A percentile compares a stretch with the other conserved stretches of the same genome.
phyloP scores from a whole-genome alignment of 306 rosid genomes.

The Adenanthera pavonina region DNA sequence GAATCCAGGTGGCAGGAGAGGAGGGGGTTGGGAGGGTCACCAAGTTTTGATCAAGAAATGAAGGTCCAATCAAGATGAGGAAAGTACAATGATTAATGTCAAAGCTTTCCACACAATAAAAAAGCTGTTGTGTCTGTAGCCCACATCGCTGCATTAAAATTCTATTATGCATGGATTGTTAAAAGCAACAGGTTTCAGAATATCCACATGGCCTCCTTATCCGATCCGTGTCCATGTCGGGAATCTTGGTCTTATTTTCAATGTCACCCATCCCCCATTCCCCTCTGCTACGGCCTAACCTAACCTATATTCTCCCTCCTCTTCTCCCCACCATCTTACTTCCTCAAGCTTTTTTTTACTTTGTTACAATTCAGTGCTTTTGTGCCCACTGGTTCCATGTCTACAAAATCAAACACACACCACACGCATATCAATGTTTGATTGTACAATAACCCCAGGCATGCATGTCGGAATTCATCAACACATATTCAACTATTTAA shows the following conservation, averaged over 20 bases:
- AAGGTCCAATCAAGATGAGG: neutral
- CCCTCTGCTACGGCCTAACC: neutral
- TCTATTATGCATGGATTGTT: neutral
- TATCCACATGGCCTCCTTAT: neutral
- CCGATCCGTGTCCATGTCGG: neutral
- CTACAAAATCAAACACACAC: neutral
- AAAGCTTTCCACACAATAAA: neutral
- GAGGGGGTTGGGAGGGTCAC: neutral
- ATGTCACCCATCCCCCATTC: neutral
- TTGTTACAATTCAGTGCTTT: too few relatives aligned
- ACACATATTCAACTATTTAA: too few relatives aligned
- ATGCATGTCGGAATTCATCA: too few relatives aligned
- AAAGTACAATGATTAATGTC: slow-evolving; percentile 6
- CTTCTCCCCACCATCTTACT: neutral
- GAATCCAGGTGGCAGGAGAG: slow-evolving; percentile 36
- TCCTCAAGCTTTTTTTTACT: neutral
- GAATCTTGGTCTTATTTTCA: neutral
- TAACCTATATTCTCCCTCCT: neutral
- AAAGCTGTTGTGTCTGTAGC: neutral
- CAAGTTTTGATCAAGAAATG: neutral
- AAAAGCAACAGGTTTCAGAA: neutral
- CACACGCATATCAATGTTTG: neutral
- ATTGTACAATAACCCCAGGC: too few relatives aligned
- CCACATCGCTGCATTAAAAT: neutral
- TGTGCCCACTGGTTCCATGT: neutral